These are phyloP conservation scores for Fusarium albidum DNA, from an alignment of 2,329 filamentous ascomycete genomes.

Conservation along the genomic window DNA sequence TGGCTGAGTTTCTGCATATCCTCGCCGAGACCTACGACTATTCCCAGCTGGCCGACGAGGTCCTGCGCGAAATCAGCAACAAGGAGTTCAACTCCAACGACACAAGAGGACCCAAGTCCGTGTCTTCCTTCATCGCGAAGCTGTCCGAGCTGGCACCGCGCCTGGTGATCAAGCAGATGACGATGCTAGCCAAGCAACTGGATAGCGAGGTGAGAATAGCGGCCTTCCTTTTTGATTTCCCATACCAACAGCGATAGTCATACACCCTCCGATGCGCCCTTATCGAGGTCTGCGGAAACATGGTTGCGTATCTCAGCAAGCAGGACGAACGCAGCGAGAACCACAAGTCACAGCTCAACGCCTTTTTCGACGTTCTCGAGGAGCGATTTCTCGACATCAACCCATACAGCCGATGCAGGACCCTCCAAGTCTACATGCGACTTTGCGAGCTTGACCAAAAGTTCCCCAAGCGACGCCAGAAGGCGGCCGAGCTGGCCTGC, in stretches of 20 bases:
- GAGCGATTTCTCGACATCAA: constrained; percentile 97
- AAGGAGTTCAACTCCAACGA: constrained; percentile 99
- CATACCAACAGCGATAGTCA: constrained; percentile 61
- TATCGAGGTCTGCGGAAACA: constrained; percentile 96
- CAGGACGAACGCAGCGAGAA: constrained; percentile 92
- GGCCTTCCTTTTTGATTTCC: fast-evolving
- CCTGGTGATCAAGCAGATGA: constrained; percentile 97
- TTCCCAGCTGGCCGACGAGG: constrained; percentile 91
- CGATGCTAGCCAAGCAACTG: constrained; percentile 89
- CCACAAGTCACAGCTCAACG: constrained; percentile 92
- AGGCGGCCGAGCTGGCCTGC: constrained; percentile 84
- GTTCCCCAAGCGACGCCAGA: constrained; percentile 90
- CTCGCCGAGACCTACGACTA: constrained; percentile 98
- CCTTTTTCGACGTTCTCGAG: constrained; percentile 96
- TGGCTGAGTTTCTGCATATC: constrained; percentile 98
- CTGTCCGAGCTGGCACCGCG: constrained; percentile 91
- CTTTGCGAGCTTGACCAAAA: constrained; percentile 96
- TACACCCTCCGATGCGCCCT: constrained; percentile 93
- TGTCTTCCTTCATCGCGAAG: constrained; percentile 92
- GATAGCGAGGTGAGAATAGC: constrained; percentile 80
- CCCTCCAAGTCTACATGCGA: constrained; percentile 91
- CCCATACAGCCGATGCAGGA: constrained; percentile 90
- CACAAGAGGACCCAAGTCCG: constrained; percentile 92
- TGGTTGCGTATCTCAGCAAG: constrained; percentile 89
- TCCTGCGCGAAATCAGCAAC: constrained; percentile 91